A percentile compares a stretch with the other conserved stretches of the same genome.
These are phyloP conservation scores for Nidula microcarpa DNA, from an alignment of 768 basidiomycete genomes.

Conservation along the genomic window DNA sequence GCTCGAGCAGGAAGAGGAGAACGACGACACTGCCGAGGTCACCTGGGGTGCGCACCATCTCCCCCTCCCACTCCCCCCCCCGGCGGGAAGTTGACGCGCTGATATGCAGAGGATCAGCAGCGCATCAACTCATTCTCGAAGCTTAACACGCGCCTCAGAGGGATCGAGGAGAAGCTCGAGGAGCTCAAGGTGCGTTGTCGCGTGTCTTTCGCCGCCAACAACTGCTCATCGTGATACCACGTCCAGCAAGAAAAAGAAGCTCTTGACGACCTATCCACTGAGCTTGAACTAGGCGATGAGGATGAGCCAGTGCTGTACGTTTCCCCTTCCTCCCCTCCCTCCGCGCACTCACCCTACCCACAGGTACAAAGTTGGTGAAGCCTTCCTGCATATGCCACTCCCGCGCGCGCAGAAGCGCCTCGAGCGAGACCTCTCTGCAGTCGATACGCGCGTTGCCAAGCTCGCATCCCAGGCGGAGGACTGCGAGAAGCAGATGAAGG, in stretches of 20 bases:
- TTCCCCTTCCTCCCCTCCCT: not conserved
- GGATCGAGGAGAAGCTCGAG: conserved; percentile 69
- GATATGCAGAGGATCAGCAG: conserved; percentile 71
- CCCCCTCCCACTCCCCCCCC: not conserved
- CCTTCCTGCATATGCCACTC: conserved; percentile 79
- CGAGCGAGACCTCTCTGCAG: conserved; percentile 59
- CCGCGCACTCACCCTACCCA: not conserved
- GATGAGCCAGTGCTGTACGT: conserved; percentile 74
- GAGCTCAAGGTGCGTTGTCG: conserved; percentile 58
- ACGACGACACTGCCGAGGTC: conserved; percentile 71
- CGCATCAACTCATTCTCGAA: conserved; percentile 91
- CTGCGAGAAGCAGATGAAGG: conserved; percentile 75
- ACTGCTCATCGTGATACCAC: no score
- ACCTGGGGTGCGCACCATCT: conserved; percentile 64
- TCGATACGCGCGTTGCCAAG: conserved; percentile 52
- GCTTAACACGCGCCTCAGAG: conserved; percentile 74
- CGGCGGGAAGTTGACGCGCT: not conserved
- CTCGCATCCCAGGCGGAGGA: conserved; percentile 53
- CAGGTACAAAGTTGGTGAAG: conserved; percentile 88
- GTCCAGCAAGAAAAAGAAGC: conserved; percentile 91
- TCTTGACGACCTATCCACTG: conserved; percentile 82
- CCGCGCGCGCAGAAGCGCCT: conserved; percentile 67
- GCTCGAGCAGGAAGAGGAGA: conserved; percentile 77
- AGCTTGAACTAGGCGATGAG: conserved; percentile 88
- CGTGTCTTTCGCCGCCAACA: not conserved